These are phyloP conservation scores for Clarireedia homoeocarpa DNA, from an alignment of 2,329 filamentous ascomycete genomes.

Conservation along the genomic window DNA sequence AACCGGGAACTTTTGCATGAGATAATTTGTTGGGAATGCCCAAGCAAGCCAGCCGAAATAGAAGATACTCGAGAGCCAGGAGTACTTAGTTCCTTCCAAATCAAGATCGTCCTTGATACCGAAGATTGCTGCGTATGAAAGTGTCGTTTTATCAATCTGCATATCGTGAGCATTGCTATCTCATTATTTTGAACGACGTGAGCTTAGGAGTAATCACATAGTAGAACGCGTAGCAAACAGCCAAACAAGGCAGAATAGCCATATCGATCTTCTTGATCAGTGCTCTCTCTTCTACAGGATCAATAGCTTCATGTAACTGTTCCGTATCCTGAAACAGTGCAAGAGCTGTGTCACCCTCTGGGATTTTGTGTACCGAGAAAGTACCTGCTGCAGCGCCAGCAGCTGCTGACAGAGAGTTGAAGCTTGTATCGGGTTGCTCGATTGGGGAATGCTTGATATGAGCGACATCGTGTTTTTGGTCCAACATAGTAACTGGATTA, in stretches of 20 bases:
- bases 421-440: no score
- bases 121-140: constrained; percentile 50
- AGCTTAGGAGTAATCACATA: neutral
- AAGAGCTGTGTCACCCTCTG: neutral
- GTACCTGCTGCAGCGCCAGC: no score
- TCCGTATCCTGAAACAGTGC: neutral
- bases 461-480: no score
- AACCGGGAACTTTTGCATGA: constrained; percentile 43
- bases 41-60: constrained; percentile 48
- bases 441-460: no score
- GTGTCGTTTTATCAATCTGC: constrained; percentile 34
- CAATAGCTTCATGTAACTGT: neutral
- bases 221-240: constrained; percentile 1
- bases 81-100: constrained; percentile 41
- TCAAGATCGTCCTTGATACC: constrained; percentile 47
- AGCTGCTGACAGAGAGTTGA: no score
- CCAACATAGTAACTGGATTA: no score
- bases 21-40: constrained; percentile 46
- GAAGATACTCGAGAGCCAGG: constrained; percentile 34
- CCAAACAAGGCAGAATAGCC: constrained; percentile 1
- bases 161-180: constrained; percentile 4
- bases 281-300: neutral
- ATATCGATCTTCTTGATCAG: constrained; percentile 2
- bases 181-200: neutral
- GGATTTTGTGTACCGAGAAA: no score